Evolutionary conservation across 2,329 filamentous ascomycete species (phyloP), one percentile per base, ranked within the genome.

Genomic region (Hyphodiscus sp.): DNA sequence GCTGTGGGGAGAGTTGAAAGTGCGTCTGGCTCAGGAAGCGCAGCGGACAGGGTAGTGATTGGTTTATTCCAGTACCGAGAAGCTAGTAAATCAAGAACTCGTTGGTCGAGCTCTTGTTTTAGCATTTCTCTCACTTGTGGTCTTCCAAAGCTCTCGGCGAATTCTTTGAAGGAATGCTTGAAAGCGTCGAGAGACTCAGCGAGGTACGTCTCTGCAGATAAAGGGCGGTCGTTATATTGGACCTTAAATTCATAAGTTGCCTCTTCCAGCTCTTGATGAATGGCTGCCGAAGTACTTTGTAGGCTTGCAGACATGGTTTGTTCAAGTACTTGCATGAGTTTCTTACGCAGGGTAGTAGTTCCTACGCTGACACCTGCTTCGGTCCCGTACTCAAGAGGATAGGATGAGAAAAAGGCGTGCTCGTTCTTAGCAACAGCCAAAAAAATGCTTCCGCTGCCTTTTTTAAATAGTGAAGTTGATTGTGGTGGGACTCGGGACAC

Each of bases 201-300:
- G 41, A 99, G 80, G 68, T 99, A 99, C 3, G 92, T 96, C 68
- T 99, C 94, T 1, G 94, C 94, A 49, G 90, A 96, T 38, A 99
- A 76, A 1, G 92, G 90, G 7, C 94, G 85, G 68, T 99, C 94
- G 66, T 99, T 99, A 73, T 99, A 99, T 70, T 99, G 95, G 5
- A 99, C 94, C 70, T 99, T 99, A 78, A 96, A 99, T 71, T 99
- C 92, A 67, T 99, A 99, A 0, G 89, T 92, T 2, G 94, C 91
- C 71, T 99, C 94, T 65, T 96, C 92, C 0, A 99, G 81, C 69
- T 99, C 94, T 68, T 96, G 90, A 57, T 87, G 86, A 61, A 99
- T 96, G 10, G 91, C 90, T 67, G 96, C 90, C 63, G 88, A 89
- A 2, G 94, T 99, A 52, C 83, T 84, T 63, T 94, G 88, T 51